Conservation (phyloP, 345 rosid genomes). For the Populus simonii region DNA sequence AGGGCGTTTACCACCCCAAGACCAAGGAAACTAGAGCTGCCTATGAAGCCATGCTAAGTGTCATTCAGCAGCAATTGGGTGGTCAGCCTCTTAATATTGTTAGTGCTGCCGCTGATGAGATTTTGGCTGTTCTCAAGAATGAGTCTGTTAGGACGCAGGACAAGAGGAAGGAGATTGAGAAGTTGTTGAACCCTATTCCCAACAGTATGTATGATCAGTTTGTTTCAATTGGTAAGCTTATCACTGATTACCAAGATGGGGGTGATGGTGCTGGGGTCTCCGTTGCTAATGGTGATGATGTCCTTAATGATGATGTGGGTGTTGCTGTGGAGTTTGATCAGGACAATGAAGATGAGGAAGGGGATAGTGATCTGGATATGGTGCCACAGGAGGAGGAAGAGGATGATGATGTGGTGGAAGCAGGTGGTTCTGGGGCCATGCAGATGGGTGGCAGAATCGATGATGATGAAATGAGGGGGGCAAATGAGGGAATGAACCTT, state of each 20-base stretch:
- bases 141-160: slow-evolving; percentile 54
- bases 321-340: slow-evolving; percentile 88
- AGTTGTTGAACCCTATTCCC: slow-evolving; percentile 54
- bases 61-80: slow-evolving; percentile 84
- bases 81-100: slow-evolving; percentile 79
- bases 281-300: slow-evolving; percentile 58
- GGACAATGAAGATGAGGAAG: slow-evolving; percentile 84
- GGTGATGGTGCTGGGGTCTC: slow-evolving; percentile 46
- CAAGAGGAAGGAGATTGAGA: slow-evolving; percentile 83
- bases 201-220: slow-evolving; percentile 60
- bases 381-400: slow-evolving; percentile 80
- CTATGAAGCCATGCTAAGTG: slow-evolving; percentile 80
- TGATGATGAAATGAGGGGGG: slow-evolving; percentile 65
- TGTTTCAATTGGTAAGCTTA: slow-evolving; percentile 68
- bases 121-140: slow-evolving; percentile 87
- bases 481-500: slow-evolving; percentile 59
- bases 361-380: slow-evolving; percentile 85
- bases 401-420: slow-evolving; percentile 64
- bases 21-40: slow-evolving; percentile 88
- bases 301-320: slow-evolving; percentile 78
- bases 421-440: slow-evolving; percentile 60
- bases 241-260: slow-evolving; percentile 74
- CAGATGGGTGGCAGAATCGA: slow-evolving; percentile 79
- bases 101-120: slow-evolving; percentile 88
- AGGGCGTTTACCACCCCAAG: slow-evolving; percentile 89